Evolutionary conservation across 495 filamentous ascomycete species (phyloP), one percentile per base, ranked within the genome.

Genomic region (Aspergillus sclerotioniger): DNA sequence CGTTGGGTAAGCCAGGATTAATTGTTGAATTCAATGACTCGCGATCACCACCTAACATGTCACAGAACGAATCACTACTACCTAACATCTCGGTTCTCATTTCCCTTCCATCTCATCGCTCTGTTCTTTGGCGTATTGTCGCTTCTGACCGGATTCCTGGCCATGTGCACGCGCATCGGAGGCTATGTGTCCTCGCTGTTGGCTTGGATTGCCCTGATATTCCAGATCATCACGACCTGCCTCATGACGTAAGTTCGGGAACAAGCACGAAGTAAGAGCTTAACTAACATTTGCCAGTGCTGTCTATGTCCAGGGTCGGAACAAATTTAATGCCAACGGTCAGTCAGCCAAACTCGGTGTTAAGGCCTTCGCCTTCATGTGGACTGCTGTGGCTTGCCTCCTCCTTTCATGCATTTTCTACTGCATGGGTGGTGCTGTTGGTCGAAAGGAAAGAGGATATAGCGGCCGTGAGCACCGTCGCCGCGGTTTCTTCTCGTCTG

Each of bases 291-390:
- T 8, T 41, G 12, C 45, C 61, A 90, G 88, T 46, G 85, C 89
- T 19, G 87, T 84, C 53, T 92, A 84, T 62, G 90, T 96, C 55
- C 78, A 87, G 69, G 88, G 84, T 63, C 90, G 91, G 62, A 74
- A 91, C 67, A 77, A 73, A 16, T 95, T 96, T 77, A 74, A 72
- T 29, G 55, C 63, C 33, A 81, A 77, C 56, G 81, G 80, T 62
- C 81, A 86, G 45, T 51, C 58, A 35, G 83, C 92, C 20, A 69
- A 62, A 8, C 70, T 96, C 6, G 92, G 92, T 25, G 62, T 71
- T 15, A 90, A 91, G 59, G 86, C 88, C 7, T 92, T 89, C 62
- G 92, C 83, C 28, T 96, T 96, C 75, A 90, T 87, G 73, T 96
- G 92, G 92, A 87, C 87, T 3, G 81, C 90, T 5, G 83, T 86